phyloP scores from a whole-genome alignment of 345 rosid species.

The Rhizophora mangle region DNA sequence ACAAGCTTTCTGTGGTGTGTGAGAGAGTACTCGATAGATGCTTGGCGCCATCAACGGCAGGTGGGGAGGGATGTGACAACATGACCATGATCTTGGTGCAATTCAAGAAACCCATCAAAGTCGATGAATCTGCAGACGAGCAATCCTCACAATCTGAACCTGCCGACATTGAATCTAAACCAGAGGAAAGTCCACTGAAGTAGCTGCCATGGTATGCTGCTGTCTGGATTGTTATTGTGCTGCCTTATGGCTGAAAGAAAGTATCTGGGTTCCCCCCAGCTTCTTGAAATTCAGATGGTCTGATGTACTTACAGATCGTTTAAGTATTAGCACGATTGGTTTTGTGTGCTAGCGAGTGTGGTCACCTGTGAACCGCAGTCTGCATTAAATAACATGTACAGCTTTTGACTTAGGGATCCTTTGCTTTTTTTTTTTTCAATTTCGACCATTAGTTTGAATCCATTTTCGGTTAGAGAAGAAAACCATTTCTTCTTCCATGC shows the following conservation, averaged over 20 bases:
- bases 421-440: no score
- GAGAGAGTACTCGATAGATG: conserved; percentile 84
- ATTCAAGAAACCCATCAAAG: conserved; percentile 60
- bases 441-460: no score
- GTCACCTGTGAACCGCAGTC: conserved; percentile 1
- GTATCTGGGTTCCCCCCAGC: not conserved
- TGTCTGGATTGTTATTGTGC: not conserved
- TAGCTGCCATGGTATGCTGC: not conserved
- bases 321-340: conserved; percentile 10
- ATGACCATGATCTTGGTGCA: conserved; percentile 98
- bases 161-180: conserved; percentile 19
- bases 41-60: conserved; percentile 74
- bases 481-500: no score
- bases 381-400: conserved; percentile 21
- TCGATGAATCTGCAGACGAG: conserved; percentile 25
- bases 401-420: not conserved
- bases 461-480: no score
- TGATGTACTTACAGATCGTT: conserved; percentile 8
- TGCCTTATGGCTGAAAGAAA: conserved; percentile 3
- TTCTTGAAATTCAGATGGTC: not conserved
- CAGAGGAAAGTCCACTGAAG: conserved; percentile 23
- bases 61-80: conserved; percentile 96
- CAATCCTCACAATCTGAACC: conserved; percentile 37
- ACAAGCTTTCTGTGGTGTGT: conserved; percentile 75
- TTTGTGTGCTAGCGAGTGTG: conserved; percentile 6